These are phyloP conservation scores for Euphorbia peplus DNA, from an alignment of 345 rosid genomes.

Conservation along the genomic window DNA sequence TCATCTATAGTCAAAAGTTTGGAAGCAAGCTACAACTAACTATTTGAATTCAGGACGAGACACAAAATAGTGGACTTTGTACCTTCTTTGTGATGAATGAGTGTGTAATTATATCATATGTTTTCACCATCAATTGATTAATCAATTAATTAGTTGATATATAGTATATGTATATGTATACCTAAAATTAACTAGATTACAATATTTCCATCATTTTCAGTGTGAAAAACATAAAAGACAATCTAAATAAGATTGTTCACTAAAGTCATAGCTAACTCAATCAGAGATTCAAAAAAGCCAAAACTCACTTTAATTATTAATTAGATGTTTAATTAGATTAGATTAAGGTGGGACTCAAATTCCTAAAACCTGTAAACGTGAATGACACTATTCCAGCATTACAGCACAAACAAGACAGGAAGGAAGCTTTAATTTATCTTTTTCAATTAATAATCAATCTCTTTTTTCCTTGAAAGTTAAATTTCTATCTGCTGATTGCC, in stretches of 20 bases:
- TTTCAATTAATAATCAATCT: conserved; percentile 16
- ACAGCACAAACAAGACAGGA: conserved; percentile 4
- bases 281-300: conserved; percentile 9
- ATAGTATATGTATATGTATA: background rate
- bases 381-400: conserved; percentile 8
- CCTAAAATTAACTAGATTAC: background rate
- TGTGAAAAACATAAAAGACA: background rate
- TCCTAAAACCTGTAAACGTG: conserved; percentile 17
- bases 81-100: conserved; percentile 31
- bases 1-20: conserved; percentile 10
- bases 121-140: background rate
- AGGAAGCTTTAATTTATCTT: background rate
- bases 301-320: conserved; percentile 23
- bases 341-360: conserved; percentile 34
- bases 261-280: conserved; percentile 17
- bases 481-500: too few species aligned
- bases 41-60: conserved; percentile 16
- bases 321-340: conserved; percentile 11
- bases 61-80: conserved; percentile 33
- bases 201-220: background rate
- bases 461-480: background rate
- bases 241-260: background rate
- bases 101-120: background rate
- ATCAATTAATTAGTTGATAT: too few species aligned
- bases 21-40: conserved; percentile 9